Percentiles rank a stretch among this genome's conserved stretches.
These are phyloP conservation scores for Solanum aculeatissimum DNA, from an alignment of 305 asterid species.

Conservation along the genomic window DNA sequence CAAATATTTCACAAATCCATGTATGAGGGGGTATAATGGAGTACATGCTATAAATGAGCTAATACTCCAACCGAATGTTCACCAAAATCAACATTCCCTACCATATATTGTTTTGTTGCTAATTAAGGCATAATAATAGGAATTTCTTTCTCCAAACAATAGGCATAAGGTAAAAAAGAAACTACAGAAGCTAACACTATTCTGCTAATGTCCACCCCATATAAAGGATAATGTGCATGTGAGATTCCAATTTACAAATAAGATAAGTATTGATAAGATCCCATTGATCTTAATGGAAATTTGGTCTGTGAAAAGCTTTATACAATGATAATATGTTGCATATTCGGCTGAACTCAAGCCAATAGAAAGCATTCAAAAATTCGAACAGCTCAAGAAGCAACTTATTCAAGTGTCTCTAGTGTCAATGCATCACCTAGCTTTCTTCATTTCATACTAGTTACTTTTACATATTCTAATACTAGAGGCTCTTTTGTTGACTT, in stretches of 20 bases:
- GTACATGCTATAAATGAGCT: background rate
- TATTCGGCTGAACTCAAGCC: background rate
- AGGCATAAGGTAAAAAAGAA: background rate
- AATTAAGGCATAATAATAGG: background rate
- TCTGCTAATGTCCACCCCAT: background rate
- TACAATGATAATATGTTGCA: background rate
- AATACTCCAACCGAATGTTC: background rate
- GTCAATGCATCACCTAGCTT: background rate
- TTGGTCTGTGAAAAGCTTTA: background rate
- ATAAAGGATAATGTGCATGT: background rate
- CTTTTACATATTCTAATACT: background rate
- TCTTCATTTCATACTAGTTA: background rate
- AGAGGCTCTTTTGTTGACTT: background rate
- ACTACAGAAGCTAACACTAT: background rate
- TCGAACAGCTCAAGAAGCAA: background rate
- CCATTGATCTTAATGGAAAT: background rate
- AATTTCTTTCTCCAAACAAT: background rate
- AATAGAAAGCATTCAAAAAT: background rate
- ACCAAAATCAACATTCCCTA: background rate
- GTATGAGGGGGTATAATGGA: no score
- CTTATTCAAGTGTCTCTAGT: background rate
- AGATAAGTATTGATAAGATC: background rate
- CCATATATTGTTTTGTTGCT: background rate
- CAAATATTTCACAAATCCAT: no score
- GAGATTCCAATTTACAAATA: background rate